Evolutionary conservation across 2,329 filamentous ascomycete species (phyloP).

Genomic region (Aspergillus piperis): DNA sequence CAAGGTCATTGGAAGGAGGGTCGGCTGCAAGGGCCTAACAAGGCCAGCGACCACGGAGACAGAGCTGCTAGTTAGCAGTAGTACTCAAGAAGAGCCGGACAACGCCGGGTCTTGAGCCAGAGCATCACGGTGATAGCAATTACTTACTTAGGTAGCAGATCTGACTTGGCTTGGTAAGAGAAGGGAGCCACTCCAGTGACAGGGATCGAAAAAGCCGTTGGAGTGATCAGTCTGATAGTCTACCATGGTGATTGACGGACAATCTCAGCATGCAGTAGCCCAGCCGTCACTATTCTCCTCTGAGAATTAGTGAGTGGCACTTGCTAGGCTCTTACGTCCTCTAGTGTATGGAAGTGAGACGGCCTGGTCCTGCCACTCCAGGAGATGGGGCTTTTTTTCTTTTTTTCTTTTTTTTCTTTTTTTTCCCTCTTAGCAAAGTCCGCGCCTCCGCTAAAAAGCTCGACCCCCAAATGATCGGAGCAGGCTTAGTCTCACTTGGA

Average conservation of each 20-base stretch:
- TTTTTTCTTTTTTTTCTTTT: no score
- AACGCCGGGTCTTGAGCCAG: not conserved
- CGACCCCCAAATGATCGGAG: not conserved
- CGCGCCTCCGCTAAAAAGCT: not conserved
- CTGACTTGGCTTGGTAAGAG: not conserved
- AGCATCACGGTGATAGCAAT: not conserved
- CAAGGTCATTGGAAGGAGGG: not conserved
- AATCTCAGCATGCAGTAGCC: slow-evolving; percentile 13
- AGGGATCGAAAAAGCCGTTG: slow-evolving; percentile 11
- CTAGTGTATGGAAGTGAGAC: not conserved
- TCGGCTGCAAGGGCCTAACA: not conserved
- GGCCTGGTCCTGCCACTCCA: not conserved
- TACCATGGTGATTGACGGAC: not conserved
- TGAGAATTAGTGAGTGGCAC: slow-evolving; percentile 6
- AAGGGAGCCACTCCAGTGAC: not conserved
- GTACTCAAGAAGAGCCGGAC: not conserved
- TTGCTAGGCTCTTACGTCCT: not conserved
- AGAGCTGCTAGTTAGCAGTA: not conserved
- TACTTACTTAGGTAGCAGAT: not conserved
- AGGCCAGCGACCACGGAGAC: not conserved
- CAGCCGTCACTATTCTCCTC: slow-evolving; percentile 9
- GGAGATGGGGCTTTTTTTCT: not conserved
- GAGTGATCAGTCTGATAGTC: slow-evolving; percentile 9
- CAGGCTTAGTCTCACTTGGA: not conserved
- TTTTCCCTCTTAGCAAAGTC: not conserved